Evolutionary conservation across 2,329 filamentous ascomycete genomes (phyloP).

Genomic region (Dothistroma pini): DNA sequence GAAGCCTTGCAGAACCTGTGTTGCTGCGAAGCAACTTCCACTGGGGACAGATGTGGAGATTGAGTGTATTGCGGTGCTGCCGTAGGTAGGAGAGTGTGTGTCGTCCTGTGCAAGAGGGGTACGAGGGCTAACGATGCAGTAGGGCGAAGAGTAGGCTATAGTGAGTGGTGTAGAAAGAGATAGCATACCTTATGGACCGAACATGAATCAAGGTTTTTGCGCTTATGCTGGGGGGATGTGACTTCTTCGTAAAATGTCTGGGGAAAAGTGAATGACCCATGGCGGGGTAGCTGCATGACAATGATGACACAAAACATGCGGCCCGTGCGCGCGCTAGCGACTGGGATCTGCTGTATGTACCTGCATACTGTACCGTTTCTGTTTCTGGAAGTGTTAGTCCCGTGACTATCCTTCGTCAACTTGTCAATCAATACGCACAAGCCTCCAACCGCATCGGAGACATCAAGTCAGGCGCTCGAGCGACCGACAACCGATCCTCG

Average conservation of each 20-base stretch:
- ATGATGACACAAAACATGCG: neutral
- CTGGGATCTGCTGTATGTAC: too few species aligned
- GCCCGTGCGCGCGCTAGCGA: neutral
- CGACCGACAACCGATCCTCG: too few species aligned
- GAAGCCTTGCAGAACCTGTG: conserved; percentile 40
- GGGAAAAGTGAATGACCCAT: neutral
- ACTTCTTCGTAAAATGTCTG: neutral
- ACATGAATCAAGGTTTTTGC: too few species aligned
- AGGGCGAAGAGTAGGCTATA: neutral
- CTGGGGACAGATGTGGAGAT: conserved; percentile 53
- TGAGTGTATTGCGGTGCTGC: conserved; percentile 46
- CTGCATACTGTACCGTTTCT: neutral
- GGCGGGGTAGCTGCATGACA: neutral
- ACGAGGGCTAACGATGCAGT: neutral
- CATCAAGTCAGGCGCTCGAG: too few species aligned
- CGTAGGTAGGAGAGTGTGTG: conserved; percentile 22
- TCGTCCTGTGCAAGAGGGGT: neutral
- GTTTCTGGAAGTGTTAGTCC: neutral
- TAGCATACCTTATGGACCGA: neutral
- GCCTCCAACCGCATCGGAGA: too few species aligned
- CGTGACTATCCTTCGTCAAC: neutral
- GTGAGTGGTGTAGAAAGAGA: neutral
- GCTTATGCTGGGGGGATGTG: neutral
- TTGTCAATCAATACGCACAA: neutral
- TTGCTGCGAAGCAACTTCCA: conserved; percentile 51